A percentile compares a stretch with the other conserved stretches of the same genome.
These are phyloP conservation scores for Penicillium verrucosum DNA, from an alignment of 2,329 filamentous ascomycete genomes.

Conservation along the genomic window DNA sequence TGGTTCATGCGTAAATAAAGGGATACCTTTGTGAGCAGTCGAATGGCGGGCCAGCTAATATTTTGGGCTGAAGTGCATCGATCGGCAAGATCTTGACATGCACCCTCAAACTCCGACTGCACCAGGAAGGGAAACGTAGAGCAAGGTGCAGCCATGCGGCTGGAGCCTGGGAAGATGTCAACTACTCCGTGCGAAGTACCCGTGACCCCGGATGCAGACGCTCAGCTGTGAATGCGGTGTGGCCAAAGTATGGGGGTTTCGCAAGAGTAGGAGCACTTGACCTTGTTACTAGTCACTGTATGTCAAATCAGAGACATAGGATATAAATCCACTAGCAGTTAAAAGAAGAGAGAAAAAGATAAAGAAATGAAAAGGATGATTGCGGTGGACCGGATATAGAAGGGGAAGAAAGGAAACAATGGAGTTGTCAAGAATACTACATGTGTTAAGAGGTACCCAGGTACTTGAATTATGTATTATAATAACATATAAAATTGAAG, in stretches of 20 bases:
- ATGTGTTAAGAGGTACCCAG: neutral
- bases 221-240: neutral
- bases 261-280: neutral
- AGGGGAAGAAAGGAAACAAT: neutral
- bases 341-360: neutral
- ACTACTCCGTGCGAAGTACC: neutral
- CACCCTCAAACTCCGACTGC: constrained; percentile 61
- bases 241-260: neutral
- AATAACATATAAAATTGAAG: neutral
- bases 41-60: constrained; percentile 40
- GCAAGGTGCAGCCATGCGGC: constrained; percentile 10
- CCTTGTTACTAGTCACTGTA: neutral
- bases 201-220: constrained; percentile 8
- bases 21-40: constrained; percentile 32
- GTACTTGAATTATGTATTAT: neutral
- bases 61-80: constrained; percentile 51
- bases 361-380: neutral
- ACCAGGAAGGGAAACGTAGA: constrained; percentile 59
- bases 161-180: constrained; percentile 3
- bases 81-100: constrained; percentile 57
- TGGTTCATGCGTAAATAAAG: constrained; percentile 7
- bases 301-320: neutral
- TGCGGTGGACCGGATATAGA: constrained; percentile 3
- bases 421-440: neutral
- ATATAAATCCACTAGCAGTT: neutral